Percentiles rank a stretch among this genome's conserved stretches.
Conservation (phyloP, 768 basidiomycete genomes). For the Termitomyces sp. region DNA sequence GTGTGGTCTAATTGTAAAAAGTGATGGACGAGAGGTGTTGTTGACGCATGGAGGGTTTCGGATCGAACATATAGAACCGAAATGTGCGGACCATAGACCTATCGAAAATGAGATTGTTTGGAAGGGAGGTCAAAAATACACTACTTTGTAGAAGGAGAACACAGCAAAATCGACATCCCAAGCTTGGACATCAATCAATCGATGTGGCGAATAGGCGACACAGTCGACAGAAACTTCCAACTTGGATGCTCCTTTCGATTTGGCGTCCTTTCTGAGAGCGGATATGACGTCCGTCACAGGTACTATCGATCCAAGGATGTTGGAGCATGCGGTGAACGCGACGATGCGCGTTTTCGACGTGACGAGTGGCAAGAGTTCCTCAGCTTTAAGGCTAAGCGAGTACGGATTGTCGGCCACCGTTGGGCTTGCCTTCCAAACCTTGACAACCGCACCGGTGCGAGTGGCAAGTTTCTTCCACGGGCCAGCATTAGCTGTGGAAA, state of each 20-base stretch:
- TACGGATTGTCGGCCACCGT: slow-evolving; percentile 58
- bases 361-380: slow-evolving; percentile 58
- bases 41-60: slow-evolving; percentile 41
- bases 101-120: neutral
- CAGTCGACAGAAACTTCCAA: slow-evolving; percentile 71
- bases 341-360: slow-evolving; percentile 63
- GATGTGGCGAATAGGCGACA: slow-evolving; percentile 75
- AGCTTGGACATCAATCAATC: slow-evolving; percentile 61
- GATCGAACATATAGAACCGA: slow-evolving; percentile 60
- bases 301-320: slow-evolving; percentile 63
- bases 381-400: slow-evolving; percentile 48
- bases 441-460: slow-evolving; percentile 47
- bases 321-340: slow-evolving; percentile 72
- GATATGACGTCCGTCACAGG: slow-evolving; percentile 54
- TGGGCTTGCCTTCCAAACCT: slow-evolving; percentile 52
- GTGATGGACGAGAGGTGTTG: slow-evolving; percentile 62
- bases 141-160: slow-evolving; percentile 74
- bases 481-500: slow-evolving; percentile 57
- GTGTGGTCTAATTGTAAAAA: slow-evolving; percentile 47
- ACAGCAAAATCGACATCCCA: slow-evolving; percentile 77
- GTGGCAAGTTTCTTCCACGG: slow-evolving; percentile 74
- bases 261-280: slow-evolving; percentile 46
- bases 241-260: slow-evolving; percentile 47
- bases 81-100: slow-evolving; percentile 76
- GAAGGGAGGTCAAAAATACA: neutral